Conservation (phyloP, 805 yeast genomes). For the Suhomyces prunicola region DNA sequence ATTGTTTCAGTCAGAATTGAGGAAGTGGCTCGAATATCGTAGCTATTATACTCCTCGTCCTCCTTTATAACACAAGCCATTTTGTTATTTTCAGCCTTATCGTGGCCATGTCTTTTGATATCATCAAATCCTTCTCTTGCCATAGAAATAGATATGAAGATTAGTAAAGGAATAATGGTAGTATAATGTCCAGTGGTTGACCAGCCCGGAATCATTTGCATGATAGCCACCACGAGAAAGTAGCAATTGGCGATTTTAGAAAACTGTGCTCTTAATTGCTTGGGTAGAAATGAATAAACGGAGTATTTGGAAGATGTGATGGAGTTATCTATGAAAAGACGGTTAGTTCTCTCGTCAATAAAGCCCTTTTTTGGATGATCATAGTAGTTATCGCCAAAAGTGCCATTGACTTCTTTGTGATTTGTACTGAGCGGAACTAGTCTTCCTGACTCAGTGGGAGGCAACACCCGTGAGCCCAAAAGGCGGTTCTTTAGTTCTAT, state of each 20-base stretch:
- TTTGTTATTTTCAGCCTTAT: constrained; percentile 73
- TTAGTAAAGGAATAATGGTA: constrained; percentile 82
- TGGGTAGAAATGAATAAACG: constrained; percentile 75
- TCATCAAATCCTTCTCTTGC: constrained; percentile 94
- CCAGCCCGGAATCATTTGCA: constrained; percentile 97
- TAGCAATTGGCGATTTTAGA: constrained; percentile 90
- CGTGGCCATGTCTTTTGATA: constrained; percentile 79
- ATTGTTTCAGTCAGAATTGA: constrained; percentile 40
- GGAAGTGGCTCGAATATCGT: constrained; percentile 36
- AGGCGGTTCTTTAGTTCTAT: constrained; percentile 31
- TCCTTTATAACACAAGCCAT: constrained; percentile 29
- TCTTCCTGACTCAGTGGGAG: constrained; percentile 68
- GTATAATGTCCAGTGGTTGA: constrained; percentile 95
- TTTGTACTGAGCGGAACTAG: constrained; percentile 62
- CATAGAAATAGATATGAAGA: constrained; percentile 86
- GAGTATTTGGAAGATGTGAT: constrained; percentile 89
- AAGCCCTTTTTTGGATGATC: constrained; percentile 27
- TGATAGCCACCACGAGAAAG: constrained; percentile 82
- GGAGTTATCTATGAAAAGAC: constrained; percentile 60
- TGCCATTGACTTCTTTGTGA: constrained; percentile 29
- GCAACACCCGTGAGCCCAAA: constrained; percentile 44
- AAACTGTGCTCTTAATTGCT: constrained; percentile 86
- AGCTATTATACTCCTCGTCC: constrained; percentile 23
- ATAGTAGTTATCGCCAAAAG: constrained; percentile 28
- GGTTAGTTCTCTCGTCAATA: constrained; percentile 66